Conservation (phyloP, 495 filamentous ascomycete genomes). For the Paragyromitra xinjiangensis region DNA sequence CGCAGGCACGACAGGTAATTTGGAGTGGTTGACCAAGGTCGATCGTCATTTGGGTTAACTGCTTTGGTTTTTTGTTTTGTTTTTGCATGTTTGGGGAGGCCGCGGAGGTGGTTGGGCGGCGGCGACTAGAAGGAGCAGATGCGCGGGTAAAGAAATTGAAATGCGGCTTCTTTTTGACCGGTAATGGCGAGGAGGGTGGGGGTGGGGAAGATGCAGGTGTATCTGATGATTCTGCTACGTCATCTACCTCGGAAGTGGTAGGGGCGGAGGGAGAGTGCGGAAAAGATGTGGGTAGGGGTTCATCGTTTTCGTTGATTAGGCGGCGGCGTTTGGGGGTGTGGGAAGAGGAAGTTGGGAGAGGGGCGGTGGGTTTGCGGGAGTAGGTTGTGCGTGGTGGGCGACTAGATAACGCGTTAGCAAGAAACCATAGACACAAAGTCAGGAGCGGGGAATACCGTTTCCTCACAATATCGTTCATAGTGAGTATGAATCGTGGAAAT, state of each 20-base stretch:
- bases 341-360: background rate
- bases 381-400: conserved; percentile 33
- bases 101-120: background rate
- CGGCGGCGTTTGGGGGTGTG: conserved; percentile 36
- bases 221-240: conserved; percentile 3
- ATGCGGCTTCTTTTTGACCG: conserved; percentile 8
- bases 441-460: conserved; percentile 28
- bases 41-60: conserved; percentile 72
- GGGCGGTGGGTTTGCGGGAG: conserved; percentile 33
- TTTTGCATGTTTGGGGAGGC: background rate
- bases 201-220: conserved; percentile 5
- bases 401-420: conserved; percentile 12
- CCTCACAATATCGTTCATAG: conserved; percentile 28
- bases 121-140: conserved; percentile 7
- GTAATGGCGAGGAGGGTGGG: background rate
- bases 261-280: conserved; percentile 27
- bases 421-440: background rate
- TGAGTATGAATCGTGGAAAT: background rate
- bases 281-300: background rate
- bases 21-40: conserved; percentile 69
- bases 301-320: background rate
- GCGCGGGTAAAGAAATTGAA: conserved; percentile 44
- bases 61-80: conserved; percentile 38
- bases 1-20: conserved; percentile 71
- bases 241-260: conserved; percentile 15